These are phyloP conservation scores for Penicillium waksmanii DNA, from an alignment of 495 filamentous ascomycete species.

Conservation along the genomic window DNA sequence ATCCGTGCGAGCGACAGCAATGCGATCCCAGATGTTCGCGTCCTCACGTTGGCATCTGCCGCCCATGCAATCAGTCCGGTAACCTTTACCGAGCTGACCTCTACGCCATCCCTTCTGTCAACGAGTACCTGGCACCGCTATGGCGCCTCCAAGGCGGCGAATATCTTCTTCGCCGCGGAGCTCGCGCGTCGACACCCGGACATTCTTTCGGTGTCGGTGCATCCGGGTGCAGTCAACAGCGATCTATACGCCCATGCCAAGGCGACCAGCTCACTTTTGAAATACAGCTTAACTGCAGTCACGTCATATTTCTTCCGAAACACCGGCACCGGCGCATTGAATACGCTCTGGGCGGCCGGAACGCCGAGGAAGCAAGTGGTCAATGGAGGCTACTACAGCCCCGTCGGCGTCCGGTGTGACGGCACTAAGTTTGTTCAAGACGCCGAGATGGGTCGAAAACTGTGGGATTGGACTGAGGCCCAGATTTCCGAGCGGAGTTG, in stretches of 20 bases:
- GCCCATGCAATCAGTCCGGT: constrained; percentile 56
- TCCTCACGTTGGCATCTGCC: constrained; percentile 28
- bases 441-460: constrained; percentile 47
- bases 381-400: constrained; percentile 62
- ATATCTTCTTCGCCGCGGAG: constrained; percentile 65
- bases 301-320: constrained; percentile 33
- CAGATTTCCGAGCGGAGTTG: constrained; percentile 43
- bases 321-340: constrained; percentile 54
- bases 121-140: constrained; percentile 56
- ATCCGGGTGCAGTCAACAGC: constrained; percentile 69
- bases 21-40: constrained; percentile 27
- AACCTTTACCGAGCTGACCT: constrained; percentile 50
- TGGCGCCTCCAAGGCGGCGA: constrained; percentile 69
- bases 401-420: constrained; percentile 49
- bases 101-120: constrained; percentile 41
- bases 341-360: constrained; percentile 63
- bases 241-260: constrained; percentile 47
- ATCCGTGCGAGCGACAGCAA: constrained; percentile 24
- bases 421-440: constrained; percentile 47
- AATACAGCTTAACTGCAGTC: constrained; percentile 24
- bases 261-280: constrained; percentile 28
- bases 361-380: constrained; percentile 35
- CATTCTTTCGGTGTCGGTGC: constrained; percentile 60
- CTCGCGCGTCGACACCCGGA: constrained; percentile 61
- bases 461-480: constrained; percentile 69